phyloP scores from a whole-genome alignment of 805 yeast species.

The Metschnikowia orientalis region DNA sequence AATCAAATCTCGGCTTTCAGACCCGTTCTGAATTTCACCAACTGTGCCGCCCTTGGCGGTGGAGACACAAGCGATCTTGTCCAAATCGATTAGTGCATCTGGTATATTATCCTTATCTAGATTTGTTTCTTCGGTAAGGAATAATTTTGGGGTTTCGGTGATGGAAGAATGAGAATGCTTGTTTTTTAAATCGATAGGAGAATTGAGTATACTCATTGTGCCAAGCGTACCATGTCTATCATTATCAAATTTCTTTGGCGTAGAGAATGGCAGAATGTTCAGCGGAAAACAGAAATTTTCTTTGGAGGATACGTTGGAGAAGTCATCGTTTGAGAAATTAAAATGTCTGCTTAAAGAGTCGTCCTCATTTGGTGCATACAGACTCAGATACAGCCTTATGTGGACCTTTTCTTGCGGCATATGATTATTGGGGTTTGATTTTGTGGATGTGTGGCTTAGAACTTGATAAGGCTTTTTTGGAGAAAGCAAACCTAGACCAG shows the following conservation, averaged over 20 bases:
- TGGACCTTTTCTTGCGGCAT: constrained; percentile 2
- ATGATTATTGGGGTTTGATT: constrained; percentile 4
- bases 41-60: constrained; percentile 13
- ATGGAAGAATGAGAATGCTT: constrained; percentile 21
- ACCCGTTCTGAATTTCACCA: constrained; percentile 13
- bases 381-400: constrained; percentile 11
- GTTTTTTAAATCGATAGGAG: constrained; percentile 30
- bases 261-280: constrained; percentile 3
- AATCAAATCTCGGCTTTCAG: background rate
- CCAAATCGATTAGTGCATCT: constrained; percentile 54
- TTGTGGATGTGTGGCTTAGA: constrained; percentile 6
- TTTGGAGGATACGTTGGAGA: constrained; percentile 19
- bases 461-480: constrained; percentile 18
- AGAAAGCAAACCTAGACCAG: constrained; percentile 35
- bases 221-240: background rate
- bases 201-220: constrained; percentile 21
- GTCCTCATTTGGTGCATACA: constrained; percentile 14
- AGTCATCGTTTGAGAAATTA: constrained; percentile 35
- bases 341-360: constrained; percentile 22
- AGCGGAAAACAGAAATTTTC: constrained; percentile 30
- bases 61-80: constrained; percentile 43
- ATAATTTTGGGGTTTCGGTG: constrained; percentile 22
- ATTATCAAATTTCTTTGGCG: constrained; percentile 5
- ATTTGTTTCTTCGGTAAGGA: constrained; percentile 28
- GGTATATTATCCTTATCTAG: constrained; percentile 36